phyloP scores from a whole-genome alignment of 2,329 filamentous ascomycete species.

The Ophiostoma pallidulum region DNA sequence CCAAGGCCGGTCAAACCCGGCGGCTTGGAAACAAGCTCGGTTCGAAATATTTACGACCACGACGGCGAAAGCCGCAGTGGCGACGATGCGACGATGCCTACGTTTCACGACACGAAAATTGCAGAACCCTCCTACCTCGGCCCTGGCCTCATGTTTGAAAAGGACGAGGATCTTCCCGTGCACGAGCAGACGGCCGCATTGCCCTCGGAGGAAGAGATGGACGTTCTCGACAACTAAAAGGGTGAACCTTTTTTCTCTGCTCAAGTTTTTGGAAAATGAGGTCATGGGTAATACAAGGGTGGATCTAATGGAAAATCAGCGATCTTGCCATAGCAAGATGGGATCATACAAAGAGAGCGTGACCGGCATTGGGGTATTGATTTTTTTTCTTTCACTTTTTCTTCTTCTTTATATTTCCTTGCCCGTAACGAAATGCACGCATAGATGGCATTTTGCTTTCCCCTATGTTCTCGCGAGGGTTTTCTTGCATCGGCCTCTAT shows the following conservation, averaged over 20 bases:
- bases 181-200: conserved; percentile 27
- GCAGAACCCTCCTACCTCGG: conserved; percentile 39
- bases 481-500: no score
- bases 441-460: no score
- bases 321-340: no score
- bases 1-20: conserved; percentile 26
- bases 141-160: conserved; percentile 43
- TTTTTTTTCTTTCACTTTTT: no score
- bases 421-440: no score
- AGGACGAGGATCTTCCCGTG: conserved; percentile 33
- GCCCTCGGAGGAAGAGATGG: conserved; percentile 32
- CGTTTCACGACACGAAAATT: conserved; percentile 20
- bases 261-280: no score
- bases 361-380: no score
- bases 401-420: no score
- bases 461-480: no score
- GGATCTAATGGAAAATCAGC: no score
- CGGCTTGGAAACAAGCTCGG: conserved; percentile 19
- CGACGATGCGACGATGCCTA: neutral
- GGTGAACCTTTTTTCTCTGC: neutral
- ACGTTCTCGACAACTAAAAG: conserved; percentile 31
- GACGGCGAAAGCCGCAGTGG: conserved; percentile 11
- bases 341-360: no score
- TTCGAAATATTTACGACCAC: conserved; percentile 19
- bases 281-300: no score